Base-by-base conservation (phyloP, 139 green algal genomes). In the Coelastrella sp. region DNA sequence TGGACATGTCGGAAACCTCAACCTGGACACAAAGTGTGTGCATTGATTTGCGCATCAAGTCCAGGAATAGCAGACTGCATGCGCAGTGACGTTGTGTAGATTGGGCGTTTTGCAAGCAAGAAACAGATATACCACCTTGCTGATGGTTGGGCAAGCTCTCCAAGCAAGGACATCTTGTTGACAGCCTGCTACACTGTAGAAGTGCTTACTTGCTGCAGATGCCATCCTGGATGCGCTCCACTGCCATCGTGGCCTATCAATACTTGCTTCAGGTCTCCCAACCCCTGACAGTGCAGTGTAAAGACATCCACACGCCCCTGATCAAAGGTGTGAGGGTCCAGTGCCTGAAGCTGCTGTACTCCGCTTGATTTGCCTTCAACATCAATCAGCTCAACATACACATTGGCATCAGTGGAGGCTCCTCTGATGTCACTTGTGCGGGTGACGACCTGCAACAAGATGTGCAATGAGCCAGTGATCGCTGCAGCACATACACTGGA, bases 401-500 rank as follows among this genome's bases (percentile, higher is more conserved):
- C 90, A 59, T 89, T 88, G 48, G 92, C 91, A 68, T 95, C 92
- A 3, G 91, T 95, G 72, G 87, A 87, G 3, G 91, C 91, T 25
- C 87, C 88, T 5, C 79, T 87, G 25, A 90, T 15, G 83, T 93
- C 76, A 30, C 82, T 90, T 3, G 91, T 94, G 59, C 71, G 83
- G 3, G 78, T 88, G 5, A 91, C 45, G 19, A 93, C 80, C 89
- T 93, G 85, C 17, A 73, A 21, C 17, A n/a, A 64, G 4, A 34
- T 21, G 13, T 2, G 17, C 48, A 57, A 57, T 57, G 48, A 57
- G 2, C 17, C 45, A 53, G 13, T 57, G 48, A 11, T 23, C 13
- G 48, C 8, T 11, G 48, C 17, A 23, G 6, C 6, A 27, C 53
- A 64, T 21, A 64, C 45, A 57, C 45, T 13, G 1, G 11, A 0